Evolutionary conservation across 2,329 filamentous ascomycete genomes (phyloP).

Genomic region (Neopestalotiopsis sp.): DNA sequence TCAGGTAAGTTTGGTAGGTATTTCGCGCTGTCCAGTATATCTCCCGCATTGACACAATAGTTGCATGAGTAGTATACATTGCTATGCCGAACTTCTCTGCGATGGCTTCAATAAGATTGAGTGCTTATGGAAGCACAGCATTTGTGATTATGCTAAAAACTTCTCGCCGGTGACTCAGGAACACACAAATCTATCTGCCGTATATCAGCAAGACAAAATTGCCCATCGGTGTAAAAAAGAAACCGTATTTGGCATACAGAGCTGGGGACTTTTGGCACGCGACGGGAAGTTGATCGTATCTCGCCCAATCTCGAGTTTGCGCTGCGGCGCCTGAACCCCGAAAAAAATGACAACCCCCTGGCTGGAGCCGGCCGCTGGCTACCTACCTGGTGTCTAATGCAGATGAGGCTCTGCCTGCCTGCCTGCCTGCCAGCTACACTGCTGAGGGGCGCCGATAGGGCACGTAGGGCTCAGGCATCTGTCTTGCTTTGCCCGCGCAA

Average conservation of each 20-base stretch:
- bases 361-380: neutral
- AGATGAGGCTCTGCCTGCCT: conserved; percentile 8
- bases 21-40: neutral
- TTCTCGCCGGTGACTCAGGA: neutral
- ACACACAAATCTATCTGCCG: neutral
- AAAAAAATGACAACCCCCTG: neutral
- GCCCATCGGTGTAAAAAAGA: neutral
- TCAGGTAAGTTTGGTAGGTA: neutral
- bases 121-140: neutral
- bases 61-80: neutral
- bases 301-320: conserved; percentile 7
- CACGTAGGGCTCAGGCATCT: neutral
- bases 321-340: neutral
- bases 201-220: neutral
- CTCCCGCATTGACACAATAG: neutral
- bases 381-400: neutral
- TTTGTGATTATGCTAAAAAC: neutral
- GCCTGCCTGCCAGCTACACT: neutral
- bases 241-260: neutral
- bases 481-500: neutral
- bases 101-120: neutral
- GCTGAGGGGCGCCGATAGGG: conserved; percentile 9
- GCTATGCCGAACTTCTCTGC: neutral
- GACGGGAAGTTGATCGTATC: neutral
- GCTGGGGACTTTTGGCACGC: neutral